A percentile compares a stretch with the other conserved stretches of the same genome.
Conservation (phyloP, 23 red algal species). For the Cyanidiococcus yangmingshanensis region DNA sequence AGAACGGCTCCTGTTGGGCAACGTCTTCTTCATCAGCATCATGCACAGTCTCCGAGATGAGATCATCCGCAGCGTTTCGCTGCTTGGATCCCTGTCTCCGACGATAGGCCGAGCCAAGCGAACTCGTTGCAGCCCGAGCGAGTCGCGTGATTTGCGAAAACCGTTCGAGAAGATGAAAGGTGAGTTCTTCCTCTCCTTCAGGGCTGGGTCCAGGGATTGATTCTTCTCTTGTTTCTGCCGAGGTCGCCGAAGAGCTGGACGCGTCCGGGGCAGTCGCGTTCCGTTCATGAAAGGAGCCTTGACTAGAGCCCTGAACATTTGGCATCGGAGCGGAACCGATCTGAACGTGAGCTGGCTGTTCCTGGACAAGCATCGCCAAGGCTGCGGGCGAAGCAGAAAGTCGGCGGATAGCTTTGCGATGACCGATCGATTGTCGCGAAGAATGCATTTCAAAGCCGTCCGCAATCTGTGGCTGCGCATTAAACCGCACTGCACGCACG, state of each 20-base stretch:
- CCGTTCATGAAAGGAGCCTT: background rate
- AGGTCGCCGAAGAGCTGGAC: background rate
- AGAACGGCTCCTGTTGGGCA: background rate
- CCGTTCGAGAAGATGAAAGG: background rate
- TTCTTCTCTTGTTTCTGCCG: background rate
- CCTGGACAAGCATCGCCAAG: background rate
- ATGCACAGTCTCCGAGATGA: background rate
- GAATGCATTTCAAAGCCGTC: background rate
- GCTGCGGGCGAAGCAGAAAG: background rate
- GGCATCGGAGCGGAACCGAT: background rate
- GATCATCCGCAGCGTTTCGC: background rate
- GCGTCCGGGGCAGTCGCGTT: background rate
- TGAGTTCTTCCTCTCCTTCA: background rate
- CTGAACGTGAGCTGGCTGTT: background rate
- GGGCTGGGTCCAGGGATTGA: background rate
- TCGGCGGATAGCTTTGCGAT: background rate
- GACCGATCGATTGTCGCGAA: background rate
- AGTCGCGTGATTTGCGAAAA: conserved; percentile 10
- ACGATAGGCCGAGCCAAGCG: background rate
- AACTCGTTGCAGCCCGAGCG: background rate
- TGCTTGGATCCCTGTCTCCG: background rate
- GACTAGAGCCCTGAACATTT: background rate
- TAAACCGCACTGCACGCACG: background rate
- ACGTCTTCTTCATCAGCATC: background rate
- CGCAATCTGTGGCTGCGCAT: background rate